A percentile compares a stretch with the other conserved stretches of the same genome.
Conservation (phyloP, 352 stramenopile genomes). For the Elongisporangium undulatum region DNA sequence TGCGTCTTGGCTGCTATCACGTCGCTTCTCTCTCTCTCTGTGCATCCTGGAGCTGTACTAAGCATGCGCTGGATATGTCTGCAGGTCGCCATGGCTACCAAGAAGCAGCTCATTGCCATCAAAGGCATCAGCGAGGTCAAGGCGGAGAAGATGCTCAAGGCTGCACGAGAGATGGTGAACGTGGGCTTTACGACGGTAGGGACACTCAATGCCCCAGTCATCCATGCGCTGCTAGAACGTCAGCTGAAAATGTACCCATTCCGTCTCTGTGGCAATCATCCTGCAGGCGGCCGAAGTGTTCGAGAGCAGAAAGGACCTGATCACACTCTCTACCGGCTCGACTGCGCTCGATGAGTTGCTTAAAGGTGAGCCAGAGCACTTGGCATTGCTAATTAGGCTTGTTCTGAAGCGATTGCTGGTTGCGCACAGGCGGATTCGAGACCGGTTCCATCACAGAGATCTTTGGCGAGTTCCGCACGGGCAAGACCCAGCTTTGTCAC, state of each 20-base stretch:
- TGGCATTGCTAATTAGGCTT: not conserved
- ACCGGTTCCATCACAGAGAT: slow-evolving; percentile 97
- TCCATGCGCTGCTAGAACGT: not conserved
- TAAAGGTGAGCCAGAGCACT: slow-evolving; percentile 41
- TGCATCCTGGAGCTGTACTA: not conserved
- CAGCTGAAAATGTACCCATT: not conserved
- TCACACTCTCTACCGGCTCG: slow-evolving; percentile 92
- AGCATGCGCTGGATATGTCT: not conserved
- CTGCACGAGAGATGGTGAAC: slow-evolving; percentile 95
- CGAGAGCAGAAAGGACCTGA: slow-evolving; percentile 89
- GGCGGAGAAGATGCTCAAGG: slow-evolving; percentile 98
- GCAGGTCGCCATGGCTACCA: slow-evolving; percentile 94
- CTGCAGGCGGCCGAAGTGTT: slow-evolving; percentile 82
- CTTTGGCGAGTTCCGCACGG: slow-evolving; percentile 99
- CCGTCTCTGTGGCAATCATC: not conserved
- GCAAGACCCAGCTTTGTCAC: slow-evolving; percentile 99
- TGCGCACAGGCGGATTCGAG: slow-evolving; percentile 92
- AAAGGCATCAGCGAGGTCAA: slow-evolving; percentile 99
- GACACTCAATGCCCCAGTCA: not conserved
- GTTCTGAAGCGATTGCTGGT: not conserved
- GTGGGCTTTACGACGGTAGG: slow-evolving; percentile 99
- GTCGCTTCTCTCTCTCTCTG: not conserved
- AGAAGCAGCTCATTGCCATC: slow-evolving; percentile 96
- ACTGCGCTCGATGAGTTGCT: slow-evolving; percentile 88
- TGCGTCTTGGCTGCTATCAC: slow-evolving; percentile 16